Percentiles rank a stretch among this genome's conserved stretches.
Conservation (phyloP, 169 alveolate genomes). For the Eimeria mitis region DNA sequence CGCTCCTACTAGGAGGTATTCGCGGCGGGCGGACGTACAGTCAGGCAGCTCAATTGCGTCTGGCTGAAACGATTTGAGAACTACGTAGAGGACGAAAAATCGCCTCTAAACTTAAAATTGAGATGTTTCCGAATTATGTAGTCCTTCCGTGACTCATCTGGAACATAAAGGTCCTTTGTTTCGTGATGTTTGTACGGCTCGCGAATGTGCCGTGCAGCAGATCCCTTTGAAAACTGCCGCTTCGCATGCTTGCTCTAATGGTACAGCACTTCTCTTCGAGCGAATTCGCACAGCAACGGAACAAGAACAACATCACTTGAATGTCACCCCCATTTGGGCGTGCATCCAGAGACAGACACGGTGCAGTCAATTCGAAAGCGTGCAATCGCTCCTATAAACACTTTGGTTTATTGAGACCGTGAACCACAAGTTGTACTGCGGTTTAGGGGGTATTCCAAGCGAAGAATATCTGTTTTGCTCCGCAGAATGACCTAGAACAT, state of each 20-base stretch:
- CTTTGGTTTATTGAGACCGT: neutral
- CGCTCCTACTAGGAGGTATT: neutral
- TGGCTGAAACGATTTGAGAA: neutral
- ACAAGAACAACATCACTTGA: neutral
- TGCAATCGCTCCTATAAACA: neutral
- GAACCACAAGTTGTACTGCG: neutral
- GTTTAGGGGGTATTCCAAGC: neutral
- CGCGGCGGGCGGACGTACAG: neutral
- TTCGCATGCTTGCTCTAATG: neutral
- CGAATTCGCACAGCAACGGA: neutral
- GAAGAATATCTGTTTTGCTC: neutral
- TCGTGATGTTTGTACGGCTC: neutral
- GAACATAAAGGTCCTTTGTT: neutral
- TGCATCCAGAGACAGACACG: neutral
- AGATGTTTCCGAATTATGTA: neutral
- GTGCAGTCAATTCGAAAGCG: conserved; percentile 1
- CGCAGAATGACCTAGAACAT: neutral
- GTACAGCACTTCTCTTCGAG: neutral
- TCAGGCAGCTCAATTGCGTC: neutral
- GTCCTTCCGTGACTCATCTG: neutral
- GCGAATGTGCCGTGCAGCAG: neutral
- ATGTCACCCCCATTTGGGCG: neutral
- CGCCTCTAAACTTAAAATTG: neutral
- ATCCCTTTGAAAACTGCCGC: neutral
- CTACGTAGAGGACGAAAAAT: neutral